Conservation (phyloP, 2,329 filamentous ascomycete genomes). For the Fusarium caatingaense region DNA sequence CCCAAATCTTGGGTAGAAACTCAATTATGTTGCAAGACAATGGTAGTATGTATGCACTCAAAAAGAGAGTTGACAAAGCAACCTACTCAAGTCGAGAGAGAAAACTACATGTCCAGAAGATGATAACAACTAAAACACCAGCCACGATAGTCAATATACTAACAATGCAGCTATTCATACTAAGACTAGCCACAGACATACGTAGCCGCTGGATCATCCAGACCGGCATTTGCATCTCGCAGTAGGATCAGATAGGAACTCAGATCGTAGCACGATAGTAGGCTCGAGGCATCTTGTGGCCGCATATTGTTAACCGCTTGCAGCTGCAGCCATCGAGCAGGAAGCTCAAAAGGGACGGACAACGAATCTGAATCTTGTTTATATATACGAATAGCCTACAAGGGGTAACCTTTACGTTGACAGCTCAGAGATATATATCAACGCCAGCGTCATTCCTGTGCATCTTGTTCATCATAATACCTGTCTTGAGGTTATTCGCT, state of each 20-base stretch:
- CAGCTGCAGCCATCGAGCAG: constrained; percentile 10
- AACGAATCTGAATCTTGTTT: constrained; percentile 3
- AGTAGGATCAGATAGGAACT: background rate
- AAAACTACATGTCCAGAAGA: background rate
- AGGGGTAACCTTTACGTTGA: background rate
- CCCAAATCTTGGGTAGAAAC: background rate
- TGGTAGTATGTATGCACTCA: background rate
- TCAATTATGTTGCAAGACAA: constrained; percentile 12
- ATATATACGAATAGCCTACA: constrained; percentile 3
- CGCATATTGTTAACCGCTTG: constrained; percentile 1
- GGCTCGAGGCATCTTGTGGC: background rate
- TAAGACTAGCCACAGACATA: background rate
- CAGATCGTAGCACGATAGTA: background rate
- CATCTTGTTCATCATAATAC: constrained; percentile 14
- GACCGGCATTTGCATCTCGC: constrained; percentile 13
- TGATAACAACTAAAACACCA: constrained; percentile 14
- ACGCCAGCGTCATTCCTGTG: constrained; percentile 21
- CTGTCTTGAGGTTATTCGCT: constrained; percentile 17
- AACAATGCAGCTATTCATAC: constrained; percentile 8
- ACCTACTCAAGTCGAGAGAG: constrained; percentile 14
- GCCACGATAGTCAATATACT: background rate
- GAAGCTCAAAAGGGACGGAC: constrained; percentile 12
- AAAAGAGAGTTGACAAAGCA: constrained; percentile 21
- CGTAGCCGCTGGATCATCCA: constrained; percentile 16
- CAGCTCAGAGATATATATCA: constrained; percentile 12